Percentiles rank a stretch among this genome's conserved stretches.
These are phyloP conservation scores for Colletotrichum acutatum DNA, from an alignment of 2,329 filamentous ascomycete species.

Conservation along the genomic window DNA sequence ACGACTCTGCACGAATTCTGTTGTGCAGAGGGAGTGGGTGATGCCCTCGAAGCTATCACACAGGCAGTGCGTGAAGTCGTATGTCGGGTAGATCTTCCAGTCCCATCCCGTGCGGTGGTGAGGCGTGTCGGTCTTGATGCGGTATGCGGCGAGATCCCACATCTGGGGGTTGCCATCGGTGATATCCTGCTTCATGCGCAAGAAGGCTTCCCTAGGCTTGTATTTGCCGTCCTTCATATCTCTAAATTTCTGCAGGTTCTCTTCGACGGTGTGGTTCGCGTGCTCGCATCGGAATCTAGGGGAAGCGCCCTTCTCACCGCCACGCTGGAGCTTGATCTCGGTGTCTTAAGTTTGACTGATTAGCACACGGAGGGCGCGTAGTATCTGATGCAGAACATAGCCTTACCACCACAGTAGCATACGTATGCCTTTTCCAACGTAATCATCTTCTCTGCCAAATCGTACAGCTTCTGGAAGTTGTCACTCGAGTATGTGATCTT, in stretches of 20 bases:
- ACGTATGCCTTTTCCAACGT: slow-evolving; percentile 79
- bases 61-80: slow-evolving; percentile 87
- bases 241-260: slow-evolving; percentile 84
- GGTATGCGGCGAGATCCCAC: slow-evolving; percentile 95
- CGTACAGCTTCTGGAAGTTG: slow-evolving; percentile 89
- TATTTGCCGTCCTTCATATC: slow-evolving; percentile 95
- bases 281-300: slow-evolving; percentile 85
- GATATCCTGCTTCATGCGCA: slow-evolving; percentile 94
- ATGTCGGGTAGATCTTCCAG: slow-evolving; percentile 93
- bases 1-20: slow-evolving; percentile 86
- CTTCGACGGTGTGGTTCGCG: slow-evolving; percentile 77
- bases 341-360: slow-evolving; percentile 60
- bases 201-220: slow-evolving; percentile 81
- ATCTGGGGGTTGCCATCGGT: slow-evolving; percentile 89
- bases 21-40: slow-evolving; percentile 92
- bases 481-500: slow-evolving; percentile 89
- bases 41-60: slow-evolving; percentile 94
- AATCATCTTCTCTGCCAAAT: slow-evolving; percentile 88
- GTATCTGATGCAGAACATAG: too few relatives aligned
- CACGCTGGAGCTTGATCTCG: slow-evolving; percentile 88
- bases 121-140: slow-evolving; percentile 76
- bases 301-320: slow-evolving; percentile 75
- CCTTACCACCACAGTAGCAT: slow-evolving; percentile 79
- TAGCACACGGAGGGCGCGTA: not conserved
- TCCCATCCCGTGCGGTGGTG: slow-evolving; percentile 84